A percentile compares a stretch with the other conserved stretches of the same genome.
Conservation (phyloP, 306 rosid genomes). For the Cucumis hystrix region DNA sequence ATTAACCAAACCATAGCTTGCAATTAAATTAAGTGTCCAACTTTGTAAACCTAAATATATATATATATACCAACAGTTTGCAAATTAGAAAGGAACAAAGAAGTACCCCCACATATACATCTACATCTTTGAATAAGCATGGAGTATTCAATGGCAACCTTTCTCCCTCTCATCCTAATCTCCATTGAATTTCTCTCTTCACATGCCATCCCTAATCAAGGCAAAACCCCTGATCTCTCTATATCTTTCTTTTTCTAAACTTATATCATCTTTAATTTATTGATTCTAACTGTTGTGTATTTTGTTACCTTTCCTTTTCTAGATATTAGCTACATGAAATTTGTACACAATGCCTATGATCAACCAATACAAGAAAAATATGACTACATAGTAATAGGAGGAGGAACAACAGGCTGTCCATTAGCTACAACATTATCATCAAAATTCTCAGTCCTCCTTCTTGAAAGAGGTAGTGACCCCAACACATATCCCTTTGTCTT, state of each 20-base stretch:
- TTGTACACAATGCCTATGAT: slow-evolving; percentile 5
- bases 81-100: not conserved
- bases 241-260: not conserved
- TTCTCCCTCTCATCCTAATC: too few species aligned
- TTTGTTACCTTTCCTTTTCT: not conserved
- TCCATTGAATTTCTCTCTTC: too few species aligned
- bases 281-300: not conserved
- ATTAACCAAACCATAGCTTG: too few species aligned
- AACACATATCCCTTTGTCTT: not conserved
- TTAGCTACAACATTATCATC: slow-evolving; percentile 21
- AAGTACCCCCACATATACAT: not conserved
- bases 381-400: slow-evolving; percentile 27
- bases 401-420: slow-evolving; percentile 31
- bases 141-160: too few species aligned
- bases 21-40: not conserved
- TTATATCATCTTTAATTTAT: not conserved
- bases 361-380: slow-evolving; percentile 1
- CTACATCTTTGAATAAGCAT: too few species aligned
- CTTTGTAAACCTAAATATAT: not conserved
- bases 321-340: slow-evolving; percentile 13
- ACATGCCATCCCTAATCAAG: too few species aligned
- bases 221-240: not conserved
- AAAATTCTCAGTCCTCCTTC: slow-evolving; percentile 10
- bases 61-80: not conserved
- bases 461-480: slow-evolving; percentile 20